Percentiles rank a stretch among this genome's conserved stretches.
These are phyloP conservation scores for Xylaria sp. DNA, from an alignment of 2,329 filamentous ascomycete genomes.

Conservation along the genomic window DNA sequence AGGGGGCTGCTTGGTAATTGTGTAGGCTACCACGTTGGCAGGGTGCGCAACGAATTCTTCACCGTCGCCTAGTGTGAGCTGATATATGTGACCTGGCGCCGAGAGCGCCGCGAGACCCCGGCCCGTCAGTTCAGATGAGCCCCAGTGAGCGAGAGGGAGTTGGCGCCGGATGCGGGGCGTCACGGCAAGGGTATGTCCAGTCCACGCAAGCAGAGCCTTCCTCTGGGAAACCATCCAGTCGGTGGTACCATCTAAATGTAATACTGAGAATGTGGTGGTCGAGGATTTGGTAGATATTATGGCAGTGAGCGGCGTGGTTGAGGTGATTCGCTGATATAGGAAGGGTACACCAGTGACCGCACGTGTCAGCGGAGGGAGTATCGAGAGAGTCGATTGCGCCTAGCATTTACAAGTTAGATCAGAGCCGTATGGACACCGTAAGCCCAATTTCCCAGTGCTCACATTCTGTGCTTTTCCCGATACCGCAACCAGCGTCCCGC, in stretches of 20 bases:
- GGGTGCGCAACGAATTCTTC: conserved; percentile 94
- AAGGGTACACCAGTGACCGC: conserved; percentile 88
- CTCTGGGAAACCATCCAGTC: conserved; percentile 95
- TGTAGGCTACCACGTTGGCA: conserved; percentile 91
- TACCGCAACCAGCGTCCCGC: conserved; percentile 89
- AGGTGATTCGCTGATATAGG: conserved; percentile 90
- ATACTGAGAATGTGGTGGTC: conserved; percentile 84
- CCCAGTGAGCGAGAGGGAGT: conserved; percentile 88
- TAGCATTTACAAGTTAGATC: conserved; percentile 51
- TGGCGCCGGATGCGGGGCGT: conserved; percentile 78
- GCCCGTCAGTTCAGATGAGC: conserved; percentile 87
- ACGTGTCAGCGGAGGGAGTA: conserved; percentile 85
- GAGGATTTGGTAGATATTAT: conserved; percentile 89
- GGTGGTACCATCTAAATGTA: conserved; percentile 90
- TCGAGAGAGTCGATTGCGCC: conserved; percentile 88
- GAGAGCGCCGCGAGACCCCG: conserved; percentile 86
- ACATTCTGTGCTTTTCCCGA: conserved; percentile 93
- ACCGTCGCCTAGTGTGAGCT: conserved; percentile 79
- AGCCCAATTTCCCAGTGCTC: conserved; percentile 42
- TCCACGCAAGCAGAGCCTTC: conserved; percentile 93
- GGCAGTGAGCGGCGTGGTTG: conserved; percentile 86
- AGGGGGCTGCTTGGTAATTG: conserved; percentile 76
- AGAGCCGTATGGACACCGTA: background rate
- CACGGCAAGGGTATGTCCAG: conserved; percentile 83
- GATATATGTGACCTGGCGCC: conserved; percentile 89